Percentiles rank a stretch among this genome's conserved stretches.
Evolutionary conservation across 2,329 filamentous ascomycete species (phyloP).

Genomic region (Akanthomyces dipterigenus): DNA sequence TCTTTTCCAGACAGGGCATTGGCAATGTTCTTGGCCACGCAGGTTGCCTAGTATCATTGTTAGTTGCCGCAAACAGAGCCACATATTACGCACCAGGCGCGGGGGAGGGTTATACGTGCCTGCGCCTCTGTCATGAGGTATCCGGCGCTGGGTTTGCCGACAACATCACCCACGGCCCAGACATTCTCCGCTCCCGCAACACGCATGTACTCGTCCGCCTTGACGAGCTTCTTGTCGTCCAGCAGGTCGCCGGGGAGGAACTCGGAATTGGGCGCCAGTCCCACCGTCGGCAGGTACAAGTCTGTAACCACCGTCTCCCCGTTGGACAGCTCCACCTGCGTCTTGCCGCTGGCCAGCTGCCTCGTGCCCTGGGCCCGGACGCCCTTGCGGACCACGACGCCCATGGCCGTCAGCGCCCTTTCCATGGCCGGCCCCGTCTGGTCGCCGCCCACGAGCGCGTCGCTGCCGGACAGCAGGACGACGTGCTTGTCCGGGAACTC

Average conservation of each 20-base stretch:
- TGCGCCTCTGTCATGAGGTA: conserved; percentile 56
- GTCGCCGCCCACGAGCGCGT: conserved; percentile 39
- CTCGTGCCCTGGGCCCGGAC: conserved; percentile 33
- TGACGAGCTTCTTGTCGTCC: conserved; percentile 36
- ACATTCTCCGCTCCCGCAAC: conserved; percentile 38
- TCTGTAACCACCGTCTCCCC: conserved; percentile 46
- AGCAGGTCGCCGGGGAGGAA: conserved; percentile 42
- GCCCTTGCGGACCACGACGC: conserved; percentile 40
- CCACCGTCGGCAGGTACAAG: conserved; percentile 50
- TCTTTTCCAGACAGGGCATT: conserved; percentile 37
- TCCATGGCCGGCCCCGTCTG: conserved; percentile 34
- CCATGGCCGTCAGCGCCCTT: conserved; percentile 45
- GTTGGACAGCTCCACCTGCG: conserved; percentile 39
- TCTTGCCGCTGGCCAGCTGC: conserved; percentile 36
- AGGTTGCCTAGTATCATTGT: conserved; percentile 32
- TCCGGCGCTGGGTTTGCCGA: conserved; percentile 45
- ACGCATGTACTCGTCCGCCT: conserved; percentile 44
- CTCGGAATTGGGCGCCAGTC: conserved; percentile 47
- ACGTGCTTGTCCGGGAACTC: conserved; percentile 45
- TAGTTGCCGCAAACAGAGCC: not conserved
- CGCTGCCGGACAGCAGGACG: conserved; percentile 37
- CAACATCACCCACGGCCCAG: conserved; percentile 49
- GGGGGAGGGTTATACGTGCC: conserved; percentile 18
- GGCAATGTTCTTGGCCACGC: conserved; percentile 48
- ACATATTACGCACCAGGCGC: not conserved